Evolutionary conservation across 2,329 filamentous ascomycete genomes (phyloP).

Genomic region (Aspergillus sp.): DNA sequence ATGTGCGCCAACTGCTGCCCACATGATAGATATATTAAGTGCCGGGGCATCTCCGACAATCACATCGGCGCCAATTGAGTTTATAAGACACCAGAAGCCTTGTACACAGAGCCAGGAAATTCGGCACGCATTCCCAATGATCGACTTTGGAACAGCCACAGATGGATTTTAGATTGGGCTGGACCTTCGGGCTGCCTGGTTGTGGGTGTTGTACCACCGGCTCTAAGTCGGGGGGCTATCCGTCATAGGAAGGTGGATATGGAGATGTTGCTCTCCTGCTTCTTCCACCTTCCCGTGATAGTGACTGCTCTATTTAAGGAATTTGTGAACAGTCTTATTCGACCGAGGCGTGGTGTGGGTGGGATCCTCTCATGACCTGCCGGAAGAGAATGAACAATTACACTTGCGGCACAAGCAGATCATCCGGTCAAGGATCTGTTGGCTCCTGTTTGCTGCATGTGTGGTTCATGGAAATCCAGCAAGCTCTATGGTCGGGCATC

Average conservation of each 20-base stretch:
- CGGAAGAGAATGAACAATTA: neutral
- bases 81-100: neutral
- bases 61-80: neutral
- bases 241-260: neutral
- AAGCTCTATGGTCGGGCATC: neutral
- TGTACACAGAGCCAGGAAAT: neutral
- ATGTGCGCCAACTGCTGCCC: neutral
- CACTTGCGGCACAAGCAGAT: neutral
- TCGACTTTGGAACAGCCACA: neutral
- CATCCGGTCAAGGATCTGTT: neutral
- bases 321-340: too few species aligned
- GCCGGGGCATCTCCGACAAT: neutral
- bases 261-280: neutral
- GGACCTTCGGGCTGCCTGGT: neutral
- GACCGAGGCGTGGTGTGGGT: neutral
- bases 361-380: neutral
- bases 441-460: neutral
- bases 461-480: neutral
- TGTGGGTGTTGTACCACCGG: neutral
- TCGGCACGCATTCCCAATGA: neutral
- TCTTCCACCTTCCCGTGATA: neutral
- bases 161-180: slow-evolving; percentile 2
- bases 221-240: neutral
- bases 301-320: neutral
- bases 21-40: neutral